phyloP scores from a whole-genome alignment of 1,284 basidiomycete genomes.

The Psilocybe mexicana region DNA sequence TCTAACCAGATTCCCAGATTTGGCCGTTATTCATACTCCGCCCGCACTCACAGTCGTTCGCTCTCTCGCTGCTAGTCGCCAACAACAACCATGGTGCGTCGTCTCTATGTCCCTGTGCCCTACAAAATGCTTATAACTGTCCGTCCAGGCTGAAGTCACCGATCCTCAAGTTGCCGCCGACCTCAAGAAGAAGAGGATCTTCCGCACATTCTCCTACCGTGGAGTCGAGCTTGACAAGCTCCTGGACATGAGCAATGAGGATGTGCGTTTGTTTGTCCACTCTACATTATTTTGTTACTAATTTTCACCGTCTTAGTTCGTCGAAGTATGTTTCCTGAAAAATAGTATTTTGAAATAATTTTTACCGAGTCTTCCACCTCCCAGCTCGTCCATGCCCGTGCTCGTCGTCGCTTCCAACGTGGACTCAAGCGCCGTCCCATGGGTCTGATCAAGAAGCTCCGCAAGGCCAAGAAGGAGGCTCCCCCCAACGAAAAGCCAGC shows the following conservation, averaged over 20 bases:
- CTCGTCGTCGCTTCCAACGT: conserved; percentile 97
- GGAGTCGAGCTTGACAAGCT: conserved; percentile 97
- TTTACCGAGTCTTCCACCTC: conserved; percentile 1
- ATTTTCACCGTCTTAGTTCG: conserved; percentile 51
- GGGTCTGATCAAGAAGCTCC: conserved; percentile 99
- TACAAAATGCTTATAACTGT: conserved; percentile 14
- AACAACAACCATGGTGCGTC: conserved; percentile 56
- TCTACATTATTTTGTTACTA: conserved; percentile 3
- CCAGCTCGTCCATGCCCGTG: conserved; percentile 97
- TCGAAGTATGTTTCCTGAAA: conserved; percentile 56
- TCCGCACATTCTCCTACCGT: conserved; percentile 99
- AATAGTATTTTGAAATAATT: conserved; percentile 10
- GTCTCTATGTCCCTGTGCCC: not conserved
- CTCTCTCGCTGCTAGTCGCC: conserved; percentile 33
- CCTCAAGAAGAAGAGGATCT: conserved; percentile 96
- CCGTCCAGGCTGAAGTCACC: conserved; percentile 77
- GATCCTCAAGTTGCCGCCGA: conserved; percentile 89
- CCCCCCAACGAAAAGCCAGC: conserved; percentile 98
- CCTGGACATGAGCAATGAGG: conserved; percentile 94
- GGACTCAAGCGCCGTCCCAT: conserved; percentile 98
- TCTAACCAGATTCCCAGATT: conserved; percentile 28
- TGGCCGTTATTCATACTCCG: conserved; percentile 44
- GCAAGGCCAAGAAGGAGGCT: conserved; percentile 99
- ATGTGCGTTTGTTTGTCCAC: conserved; percentile 52
- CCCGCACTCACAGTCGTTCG: conserved; percentile 28